phyloP scores from a whole-genome alignment of 2,329 filamentous ascomycete species.

The Aspergillus flavus region DNA sequence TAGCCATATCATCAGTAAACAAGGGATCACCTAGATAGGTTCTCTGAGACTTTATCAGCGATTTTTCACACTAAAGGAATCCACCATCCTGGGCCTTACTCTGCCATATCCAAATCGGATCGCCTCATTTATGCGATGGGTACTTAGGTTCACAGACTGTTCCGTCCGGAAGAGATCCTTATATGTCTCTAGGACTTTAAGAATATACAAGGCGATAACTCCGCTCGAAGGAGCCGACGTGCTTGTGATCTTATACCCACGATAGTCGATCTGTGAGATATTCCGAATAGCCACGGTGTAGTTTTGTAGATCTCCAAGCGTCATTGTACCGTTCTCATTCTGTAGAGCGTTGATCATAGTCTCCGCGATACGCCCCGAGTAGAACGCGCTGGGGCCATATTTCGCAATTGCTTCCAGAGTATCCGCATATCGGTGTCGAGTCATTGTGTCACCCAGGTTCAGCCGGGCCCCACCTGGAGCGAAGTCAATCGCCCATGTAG shows the following conservation, averaged over 20 bases:
- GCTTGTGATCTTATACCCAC: constrained; percentile 68
- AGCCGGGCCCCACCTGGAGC: constrained; percentile 77
- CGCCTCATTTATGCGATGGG: constrained; percentile 82
- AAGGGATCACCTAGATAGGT: too few species aligned
- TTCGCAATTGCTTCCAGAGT: constrained; percentile 76
- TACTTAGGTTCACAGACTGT: constrained; percentile 64
- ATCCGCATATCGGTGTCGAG: constrained; percentile 75
- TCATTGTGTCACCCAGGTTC: constrained; percentile 74
- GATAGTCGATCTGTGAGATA: constrained; percentile 65
- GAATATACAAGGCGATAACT: constrained; percentile 69
- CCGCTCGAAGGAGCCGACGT: constrained; percentile 78
- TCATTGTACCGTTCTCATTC: constrained; percentile 77
- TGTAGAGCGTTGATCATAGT: constrained; percentile 71
- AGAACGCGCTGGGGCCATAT: constrained; percentile 72
- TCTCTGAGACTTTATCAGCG: too few species aligned
- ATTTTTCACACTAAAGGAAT: too few species aligned
- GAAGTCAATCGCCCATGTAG: constrained; percentile 84
- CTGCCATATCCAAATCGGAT: constrained; percentile 82
- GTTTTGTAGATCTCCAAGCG: constrained; percentile 71
- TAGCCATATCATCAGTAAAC: constrained; percentile 15
- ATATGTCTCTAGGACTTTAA: constrained; percentile 85
- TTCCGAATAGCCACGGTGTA: constrained; percentile 69
- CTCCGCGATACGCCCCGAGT: constrained; percentile 70
- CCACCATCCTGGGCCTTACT: constrained; percentile 29
- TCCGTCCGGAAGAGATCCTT: constrained; percentile 62